Evolutionary conservation across 164 flowering plant species (phyloP), one percentile per base, ranked within the genome.

Genomic region (Vitis riparia): DNA sequence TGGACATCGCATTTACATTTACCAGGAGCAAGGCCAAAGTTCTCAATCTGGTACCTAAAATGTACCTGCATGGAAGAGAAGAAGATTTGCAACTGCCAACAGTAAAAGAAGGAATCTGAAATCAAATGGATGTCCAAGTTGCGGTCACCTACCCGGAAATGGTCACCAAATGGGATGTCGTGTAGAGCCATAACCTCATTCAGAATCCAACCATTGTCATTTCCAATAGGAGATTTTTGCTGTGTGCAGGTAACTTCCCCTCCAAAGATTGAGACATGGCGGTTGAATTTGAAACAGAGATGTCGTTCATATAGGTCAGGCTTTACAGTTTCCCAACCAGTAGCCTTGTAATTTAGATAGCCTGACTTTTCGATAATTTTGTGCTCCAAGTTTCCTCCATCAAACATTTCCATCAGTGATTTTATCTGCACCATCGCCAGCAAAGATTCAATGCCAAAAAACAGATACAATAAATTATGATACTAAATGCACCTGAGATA

Each of bases 241-340:
- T 93, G 98, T 17, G 81, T 83, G 83, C 91, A 69, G 13, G 86
- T 82, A 14, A 91, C 94, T 70, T 87, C 88, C 50, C 91, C 98
- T 71, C 92, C 92, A 59, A 89, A 90, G 49, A 82, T 76, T 3
- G 92, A 89, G 50, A 90, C 73, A 48, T 82, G 78, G 63, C 82
- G 86, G 66, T 76, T 84, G 77, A 90, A 89, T 73, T 80, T 88
- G 87, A 86, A 90, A 48, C 75, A 76, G 3, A 93, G 23, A 7
- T 79, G 86, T 29, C 98, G 77, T 68, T 90, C 95, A 52, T 29
- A 80, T 16, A 79, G 66, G 58, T 72, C 84, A 13, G 84, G 76
- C 56, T 77, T 81, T 12, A 77, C 67, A 14, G 69, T 70, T 75
- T 88, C 91, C 98, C 98, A 93, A 8, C 70, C 15, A 2, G 92